These are phyloP conservation scores for Porodaedalea pini DNA, from an alignment of 1,284 basidiomycete genomes.

Conservation along the genomic window DNA sequence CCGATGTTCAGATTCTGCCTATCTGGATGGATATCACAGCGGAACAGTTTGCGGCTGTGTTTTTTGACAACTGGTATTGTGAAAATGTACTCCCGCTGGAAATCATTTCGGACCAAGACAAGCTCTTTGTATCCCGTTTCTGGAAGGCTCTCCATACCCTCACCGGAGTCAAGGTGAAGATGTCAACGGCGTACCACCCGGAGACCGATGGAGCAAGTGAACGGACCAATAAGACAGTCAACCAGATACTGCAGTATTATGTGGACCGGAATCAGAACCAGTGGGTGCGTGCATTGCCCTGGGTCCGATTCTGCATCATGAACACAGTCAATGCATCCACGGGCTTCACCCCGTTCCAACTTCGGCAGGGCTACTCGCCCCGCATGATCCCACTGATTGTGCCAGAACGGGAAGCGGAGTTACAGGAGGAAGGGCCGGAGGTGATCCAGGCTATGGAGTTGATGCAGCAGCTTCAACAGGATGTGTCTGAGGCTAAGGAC, in stretches of 20 bases:
- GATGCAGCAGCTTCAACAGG: too few species aligned
- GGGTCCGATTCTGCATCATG: conserved; percentile 41
- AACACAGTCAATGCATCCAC: conserved; percentile 32
- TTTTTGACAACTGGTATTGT: conserved; percentile 26
- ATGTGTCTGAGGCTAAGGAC: too few species aligned
- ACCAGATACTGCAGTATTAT: too few species aligned
- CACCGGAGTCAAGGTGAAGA: conserved; percentile 24
- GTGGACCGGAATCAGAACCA: too few species aligned
- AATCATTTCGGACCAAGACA: conserved; percentile 27
- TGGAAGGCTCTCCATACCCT: conserved; percentile 25
- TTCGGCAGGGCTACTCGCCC: conserved; percentile 26
- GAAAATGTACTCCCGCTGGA: conserved; percentile 24
- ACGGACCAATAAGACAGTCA: too few species aligned
- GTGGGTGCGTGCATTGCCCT: too few species aligned
- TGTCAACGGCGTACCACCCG: conserved; percentile 26
- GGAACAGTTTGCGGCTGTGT: conserved; percentile 24
- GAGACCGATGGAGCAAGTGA: conserved; percentile 27
- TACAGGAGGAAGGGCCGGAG: too few species aligned
- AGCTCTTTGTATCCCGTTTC: conserved; percentile 26
- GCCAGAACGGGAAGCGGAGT: too few species aligned
- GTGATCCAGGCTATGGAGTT: too few species aligned
- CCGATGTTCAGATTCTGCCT: conserved; percentile 27
- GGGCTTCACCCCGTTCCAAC: conserved; percentile 34
- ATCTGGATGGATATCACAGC: conserved; percentile 26
- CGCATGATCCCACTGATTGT: too few species aligned